phyloP scores from a whole-genome alignment of 1,284 basidiomycete species.

The Tetrapyrgos nigripes region DNA sequence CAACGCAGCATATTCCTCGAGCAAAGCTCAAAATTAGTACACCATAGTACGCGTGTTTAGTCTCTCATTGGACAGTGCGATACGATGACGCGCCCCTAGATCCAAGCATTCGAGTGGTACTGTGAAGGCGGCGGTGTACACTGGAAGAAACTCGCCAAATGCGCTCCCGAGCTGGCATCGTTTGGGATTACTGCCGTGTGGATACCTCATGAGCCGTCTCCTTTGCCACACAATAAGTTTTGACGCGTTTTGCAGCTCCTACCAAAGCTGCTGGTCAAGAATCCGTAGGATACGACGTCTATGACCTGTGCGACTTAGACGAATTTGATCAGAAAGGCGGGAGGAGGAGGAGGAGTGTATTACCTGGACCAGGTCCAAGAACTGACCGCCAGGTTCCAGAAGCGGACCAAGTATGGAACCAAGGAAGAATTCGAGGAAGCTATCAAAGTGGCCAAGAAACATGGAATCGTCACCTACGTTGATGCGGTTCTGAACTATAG shows the following conservation, averaged over 20 bases:
- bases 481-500: conserved; percentile 38
- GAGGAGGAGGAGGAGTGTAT: too few relatives aligned
- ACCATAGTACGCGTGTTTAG: conserved; percentile 21
- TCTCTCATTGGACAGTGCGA: background rate
- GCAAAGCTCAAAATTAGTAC: conserved; percentile 26
- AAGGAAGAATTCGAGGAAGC: conserved; percentile 55
- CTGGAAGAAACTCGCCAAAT: conserved; percentile 52
- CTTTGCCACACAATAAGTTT: background rate
- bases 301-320: conserved; percentile 48
- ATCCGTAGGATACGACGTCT: conserved; percentile 50
- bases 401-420: conserved; percentile 62
- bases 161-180: conserved; percentile 46
- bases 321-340: conserved; percentile 62
- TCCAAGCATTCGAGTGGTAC: conserved; percentile 38
- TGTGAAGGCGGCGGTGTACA: conserved; percentile 47
- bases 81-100: conserved; percentile 15
- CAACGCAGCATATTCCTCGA: conserved; percentile 23
- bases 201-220: conserved; percentile 46
- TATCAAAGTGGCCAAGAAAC: conserved; percentile 44
- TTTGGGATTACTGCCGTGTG: conserved; percentile 63
- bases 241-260: conserved; percentile 30
- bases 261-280: conserved; percentile 41
- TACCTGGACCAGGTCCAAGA: too few relatives aligned
- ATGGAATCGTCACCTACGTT: conserved; percentile 38
- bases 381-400: too few relatives aligned